These are phyloP conservation scores for Torulaspora delbrueckii DNA, from an alignment of 805 yeast species.

Conservation along the genomic window DNA sequence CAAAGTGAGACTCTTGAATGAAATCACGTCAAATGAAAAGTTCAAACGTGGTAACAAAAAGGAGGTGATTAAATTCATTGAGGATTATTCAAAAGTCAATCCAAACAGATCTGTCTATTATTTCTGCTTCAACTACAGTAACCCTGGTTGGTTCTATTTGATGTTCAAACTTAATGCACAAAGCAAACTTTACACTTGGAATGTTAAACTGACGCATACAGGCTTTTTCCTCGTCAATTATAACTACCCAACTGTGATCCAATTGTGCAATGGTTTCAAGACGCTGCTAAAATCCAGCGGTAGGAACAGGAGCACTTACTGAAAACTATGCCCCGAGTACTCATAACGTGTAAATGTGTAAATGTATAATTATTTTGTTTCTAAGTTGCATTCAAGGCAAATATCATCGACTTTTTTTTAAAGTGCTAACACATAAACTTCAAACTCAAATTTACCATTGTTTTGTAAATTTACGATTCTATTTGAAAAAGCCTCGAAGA, in stretches of 20 bases:
- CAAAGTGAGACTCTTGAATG: conserved; percentile 75
- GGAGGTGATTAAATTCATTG: conserved; percentile 82
- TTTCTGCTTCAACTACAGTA: conserved; percentile 82
- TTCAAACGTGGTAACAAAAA: conserved; percentile 70
- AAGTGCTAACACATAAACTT: no score
- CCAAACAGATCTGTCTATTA: conserved; percentile 86
- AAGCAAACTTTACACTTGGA: conserved; percentile 75
- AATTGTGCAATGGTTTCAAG: conserved; percentile 93
- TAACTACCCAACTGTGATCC: conserved; percentile 82
- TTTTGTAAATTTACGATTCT: no score
- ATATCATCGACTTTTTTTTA: not conserved
- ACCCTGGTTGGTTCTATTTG: conserved; percentile 90
- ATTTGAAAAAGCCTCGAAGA: no score
- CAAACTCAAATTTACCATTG: no score
- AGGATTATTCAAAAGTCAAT: conserved; percentile 84
- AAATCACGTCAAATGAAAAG: conserved; percentile 81
- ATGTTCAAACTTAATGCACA: conserved; percentile 76
- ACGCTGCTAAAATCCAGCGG: conserved; percentile 42
- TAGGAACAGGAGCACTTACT: conserved; percentile 14
- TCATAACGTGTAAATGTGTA: not conserved
- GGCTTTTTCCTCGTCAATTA: conserved; percentile 79
- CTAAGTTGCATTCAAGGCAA: not conserved
- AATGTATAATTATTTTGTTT: conserved; percentile 1
- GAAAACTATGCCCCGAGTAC: not conserved
- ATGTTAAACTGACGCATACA: conserved; percentile 81